Percentiles rank a stretch among this genome's conserved stretches.
phyloP scores from a whole-genome alignment of 2,329 filamentous ascomycete genomes.

The Alternaria brassicae region DNA sequence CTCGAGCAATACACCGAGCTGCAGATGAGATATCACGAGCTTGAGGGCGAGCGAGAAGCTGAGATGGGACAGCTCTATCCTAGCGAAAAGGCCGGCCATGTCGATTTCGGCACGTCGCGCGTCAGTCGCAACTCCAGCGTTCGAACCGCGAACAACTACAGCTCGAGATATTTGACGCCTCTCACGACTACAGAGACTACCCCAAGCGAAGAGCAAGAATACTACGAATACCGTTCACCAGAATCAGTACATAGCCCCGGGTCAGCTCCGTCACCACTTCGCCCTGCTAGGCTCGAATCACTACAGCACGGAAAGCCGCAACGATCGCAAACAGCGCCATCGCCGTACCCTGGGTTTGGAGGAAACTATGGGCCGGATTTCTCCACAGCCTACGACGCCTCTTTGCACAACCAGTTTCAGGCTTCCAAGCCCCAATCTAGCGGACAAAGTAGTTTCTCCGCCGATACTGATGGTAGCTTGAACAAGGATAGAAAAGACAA shows the following conservation, averaged over 20 bases:
- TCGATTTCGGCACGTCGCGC: conserved; percentile 27
- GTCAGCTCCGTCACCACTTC: conserved; percentile 27
- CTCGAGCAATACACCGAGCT: conserved; percentile 60
- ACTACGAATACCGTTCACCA: conserved; percentile 43
- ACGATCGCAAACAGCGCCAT: conserved; percentile 27
- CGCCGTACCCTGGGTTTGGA: conserved; percentile 34
- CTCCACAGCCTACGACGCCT: conserved; percentile 42
- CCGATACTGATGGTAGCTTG: conserved; percentile 47
- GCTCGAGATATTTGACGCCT: conserved; percentile 34
- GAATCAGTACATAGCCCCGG: conserved; percentile 32
- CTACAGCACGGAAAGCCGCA: conserved; percentile 30
- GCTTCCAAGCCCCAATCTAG: conserved; percentile 38
- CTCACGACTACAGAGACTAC: conserved; percentile 29
- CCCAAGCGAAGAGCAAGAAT: conserved; percentile 38
- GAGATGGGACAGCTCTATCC: conserved; percentile 32
- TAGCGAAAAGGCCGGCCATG: conserved; percentile 27
- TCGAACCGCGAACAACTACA: conserved; percentile 29
- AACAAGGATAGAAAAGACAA: conserved; percentile 52
- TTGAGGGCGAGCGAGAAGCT: conserved; percentile 46
- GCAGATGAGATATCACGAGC: conserved; percentile 54
- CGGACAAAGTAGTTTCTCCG: conserved; percentile 52
- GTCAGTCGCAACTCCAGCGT: conserved; percentile 40
- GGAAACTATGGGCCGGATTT: conserved; percentile 37
- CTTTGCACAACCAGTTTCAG: conserved; percentile 37
- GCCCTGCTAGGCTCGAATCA: conserved; percentile 41